Percentiles rank a stretch among this genome's conserved stretches.
These are phyloP conservation scores for Ophiostoma angusticollis DNA, from an alignment of 2,329 filamentous ascomycete genomes.

Conservation along the genomic window DNA sequence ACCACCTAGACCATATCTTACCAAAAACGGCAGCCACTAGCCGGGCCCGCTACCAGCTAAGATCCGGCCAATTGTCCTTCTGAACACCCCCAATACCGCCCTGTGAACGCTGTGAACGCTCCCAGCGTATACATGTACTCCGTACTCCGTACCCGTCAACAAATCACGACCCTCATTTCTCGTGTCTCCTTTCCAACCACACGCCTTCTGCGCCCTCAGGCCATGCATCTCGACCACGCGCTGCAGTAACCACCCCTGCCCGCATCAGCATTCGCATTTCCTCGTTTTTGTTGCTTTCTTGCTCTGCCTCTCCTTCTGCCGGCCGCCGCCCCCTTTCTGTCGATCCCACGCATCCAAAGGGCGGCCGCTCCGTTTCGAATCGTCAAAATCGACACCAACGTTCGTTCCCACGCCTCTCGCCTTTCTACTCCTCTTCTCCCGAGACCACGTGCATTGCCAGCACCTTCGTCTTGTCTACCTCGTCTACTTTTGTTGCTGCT, in stretches of 20 bases:
- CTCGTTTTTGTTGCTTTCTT: background rate
- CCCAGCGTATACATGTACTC: constrained; percentile 2
- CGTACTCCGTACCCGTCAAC: too few relatives aligned
- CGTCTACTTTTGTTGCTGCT: background rate
- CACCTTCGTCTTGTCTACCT: background rate
- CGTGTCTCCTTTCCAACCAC: background rate
- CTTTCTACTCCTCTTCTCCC: background rate
- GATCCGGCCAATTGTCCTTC: constrained; percentile 3
- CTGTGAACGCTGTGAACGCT: too few relatives aligned
- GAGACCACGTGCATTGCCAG: background rate
- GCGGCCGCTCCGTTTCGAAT: constrained; percentile 4
- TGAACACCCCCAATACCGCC: background rate
- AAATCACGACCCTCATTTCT: constrained; percentile 7
- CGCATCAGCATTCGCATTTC: constrained; percentile 1
- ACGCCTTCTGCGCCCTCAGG: background rate
- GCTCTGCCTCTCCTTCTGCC: background rate
- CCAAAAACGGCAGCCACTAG: constrained; percentile 2
- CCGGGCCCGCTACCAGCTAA: too few relatives aligned
- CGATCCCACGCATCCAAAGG: constrained; percentile 4
- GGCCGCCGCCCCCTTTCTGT: background rate
- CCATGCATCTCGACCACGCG: background rate
- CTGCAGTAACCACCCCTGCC: background rate
- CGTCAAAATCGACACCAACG: background rate
- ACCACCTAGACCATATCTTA: too few relatives aligned
- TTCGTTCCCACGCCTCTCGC: background rate